These are phyloP conservation scores for Fusarium scirpi DNA, from an alignment of 2,329 filamentous ascomycete species.

Conservation along the genomic window DNA sequence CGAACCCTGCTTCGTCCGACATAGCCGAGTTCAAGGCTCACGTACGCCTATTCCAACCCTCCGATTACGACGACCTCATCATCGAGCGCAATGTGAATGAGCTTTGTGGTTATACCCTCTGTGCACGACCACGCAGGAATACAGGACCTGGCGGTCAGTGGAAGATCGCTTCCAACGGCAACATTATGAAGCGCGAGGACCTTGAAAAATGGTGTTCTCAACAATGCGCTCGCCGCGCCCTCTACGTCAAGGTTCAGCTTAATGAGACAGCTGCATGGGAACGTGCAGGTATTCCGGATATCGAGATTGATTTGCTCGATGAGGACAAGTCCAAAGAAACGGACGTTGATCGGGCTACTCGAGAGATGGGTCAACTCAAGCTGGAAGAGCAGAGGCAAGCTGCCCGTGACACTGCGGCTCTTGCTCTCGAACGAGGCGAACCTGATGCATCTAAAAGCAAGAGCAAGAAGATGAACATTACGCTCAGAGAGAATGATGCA, in stretches of 20 bases:
- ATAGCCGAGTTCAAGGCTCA: constrained; percentile 72
- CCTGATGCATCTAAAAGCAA: constrained; percentile 43
- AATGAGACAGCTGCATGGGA: constrained; percentile 89
- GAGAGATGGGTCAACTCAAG: constrained; percentile 57
- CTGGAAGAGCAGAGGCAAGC: constrained; percentile 59
- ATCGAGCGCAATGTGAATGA: constrained; percentile 88
- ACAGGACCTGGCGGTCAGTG: constrained; percentile 71
- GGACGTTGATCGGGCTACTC: constrained; percentile 54
- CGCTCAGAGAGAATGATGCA: constrained; percentile 63
- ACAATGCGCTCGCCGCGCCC: constrained; percentile 79
- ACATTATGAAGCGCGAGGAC: constrained; percentile 77
- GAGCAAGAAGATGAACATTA: constrained; percentile 59
- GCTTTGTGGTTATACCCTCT: constrained; percentile 87
- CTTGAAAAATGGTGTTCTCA: constrained; percentile 90
- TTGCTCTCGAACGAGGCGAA: constrained; percentile 64
- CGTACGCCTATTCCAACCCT: constrained; percentile 81
- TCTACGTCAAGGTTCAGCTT: constrained; percentile 91
- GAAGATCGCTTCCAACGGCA: constrained; percentile 70
- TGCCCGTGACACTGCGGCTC: constrained; percentile 55
- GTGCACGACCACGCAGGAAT: constrained; percentile 71
- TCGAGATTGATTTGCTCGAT: constrained; percentile 72
- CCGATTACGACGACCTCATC: constrained; percentile 89
- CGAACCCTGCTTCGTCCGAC: constrained; percentile 68
- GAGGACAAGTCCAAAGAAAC: constrained; percentile 69
- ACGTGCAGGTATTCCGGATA: constrained; percentile 69